Conservation (phyloP, 768 basidiomycete species). For the Pleurotus sapidus region DNA sequence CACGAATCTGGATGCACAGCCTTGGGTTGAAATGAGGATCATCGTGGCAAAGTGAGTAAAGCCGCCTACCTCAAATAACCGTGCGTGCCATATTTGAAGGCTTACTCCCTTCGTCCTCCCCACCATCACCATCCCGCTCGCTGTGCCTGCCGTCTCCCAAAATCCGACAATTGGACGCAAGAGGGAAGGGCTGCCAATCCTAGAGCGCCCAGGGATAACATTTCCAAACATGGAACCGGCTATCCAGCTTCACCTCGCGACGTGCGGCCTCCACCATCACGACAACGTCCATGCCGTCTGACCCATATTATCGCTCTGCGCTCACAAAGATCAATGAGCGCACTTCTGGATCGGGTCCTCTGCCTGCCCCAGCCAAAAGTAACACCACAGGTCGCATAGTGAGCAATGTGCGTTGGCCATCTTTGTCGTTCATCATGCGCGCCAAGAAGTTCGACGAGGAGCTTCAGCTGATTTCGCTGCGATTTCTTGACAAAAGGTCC, state of each 20-base stretch:
- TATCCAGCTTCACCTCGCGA: not conserved
- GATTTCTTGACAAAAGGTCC: conserved; percentile 47
- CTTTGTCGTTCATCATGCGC: not conserved
- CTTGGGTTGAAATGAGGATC: conserved; percentile 10
- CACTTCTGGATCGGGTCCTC: not conserved
- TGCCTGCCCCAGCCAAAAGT: not conserved
- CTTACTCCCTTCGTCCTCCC: not conserved
- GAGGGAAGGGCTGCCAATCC: not conserved
- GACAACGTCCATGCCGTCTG: not conserved
- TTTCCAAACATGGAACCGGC: conserved; percentile 7
- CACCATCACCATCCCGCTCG: not conserved
- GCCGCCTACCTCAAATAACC: conserved; percentile 4
- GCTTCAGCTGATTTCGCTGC: conserved; percentile 2
- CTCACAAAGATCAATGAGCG: conserved; percentile 4
- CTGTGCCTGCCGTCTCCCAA: not conserved
- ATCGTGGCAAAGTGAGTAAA: conserved; percentile 6
- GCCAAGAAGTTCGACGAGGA: not conserved
- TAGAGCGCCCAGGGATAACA: conserved; percentile 8
- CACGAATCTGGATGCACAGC: conserved; percentile 2
- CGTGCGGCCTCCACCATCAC: conserved; percentile 6
- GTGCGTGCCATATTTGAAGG: not conserved
- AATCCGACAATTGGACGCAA: not conserved
- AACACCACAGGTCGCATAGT: conserved; percentile 4
- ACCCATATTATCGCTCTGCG: conserved; percentile 2
- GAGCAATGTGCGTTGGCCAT: not conserved